Evolutionary conservation across 257 asterid genomes (phyloP), one percentile per base, ranked within the genome.

Genomic region (Plectranthus barbatus): DNA sequence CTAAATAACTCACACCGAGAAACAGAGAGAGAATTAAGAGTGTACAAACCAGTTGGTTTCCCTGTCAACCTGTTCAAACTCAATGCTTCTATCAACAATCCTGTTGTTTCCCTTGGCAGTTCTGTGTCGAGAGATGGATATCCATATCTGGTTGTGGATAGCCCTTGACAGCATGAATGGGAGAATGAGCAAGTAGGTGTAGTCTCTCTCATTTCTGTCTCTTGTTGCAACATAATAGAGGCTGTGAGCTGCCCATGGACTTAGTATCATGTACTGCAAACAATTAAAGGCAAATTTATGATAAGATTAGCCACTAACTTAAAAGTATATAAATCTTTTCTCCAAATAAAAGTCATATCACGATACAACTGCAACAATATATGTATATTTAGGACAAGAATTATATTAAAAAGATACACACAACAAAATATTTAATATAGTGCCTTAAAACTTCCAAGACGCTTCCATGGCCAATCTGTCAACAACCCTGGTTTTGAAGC

Each of bases 401-500:
- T 3, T 2, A 29, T 4, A 33, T 5, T 4, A 9, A 33, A 9
- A 33, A 4, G 5, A 33, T 33, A 33, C 0, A 31, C 7, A 33
- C 7, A 1, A 1, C 5, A 4, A 29, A 29, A n/a, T n/a, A n/a
- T 29, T 29, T 5, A 29, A 29, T 29, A 2, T 4, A 0, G 1
- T 54, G 80, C 94, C 90, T 85, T 85, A 50, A 78, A 85, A 18
- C 63, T 68, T 13, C 94, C 94, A 9, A 86, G 88, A 20, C 48
- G 54, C 65, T 75, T 76, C 94, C 94, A 86, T 23, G 94, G 94
- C 90, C 90, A 86, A 24, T 86, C 86, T 12, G 90, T 77, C 20
- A 86, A 80, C 11, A 86, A 11, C 9, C 94, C 90, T 9, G 94
- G 94, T 62, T 41, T 83, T 9, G 87, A 24, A 11, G 94, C 94